Evolutionary conservation across 176 grass and related monocot species (phyloP), one percentile per base, ranked within the genome.

Genomic region (Alopecurus myosuroides): DNA sequence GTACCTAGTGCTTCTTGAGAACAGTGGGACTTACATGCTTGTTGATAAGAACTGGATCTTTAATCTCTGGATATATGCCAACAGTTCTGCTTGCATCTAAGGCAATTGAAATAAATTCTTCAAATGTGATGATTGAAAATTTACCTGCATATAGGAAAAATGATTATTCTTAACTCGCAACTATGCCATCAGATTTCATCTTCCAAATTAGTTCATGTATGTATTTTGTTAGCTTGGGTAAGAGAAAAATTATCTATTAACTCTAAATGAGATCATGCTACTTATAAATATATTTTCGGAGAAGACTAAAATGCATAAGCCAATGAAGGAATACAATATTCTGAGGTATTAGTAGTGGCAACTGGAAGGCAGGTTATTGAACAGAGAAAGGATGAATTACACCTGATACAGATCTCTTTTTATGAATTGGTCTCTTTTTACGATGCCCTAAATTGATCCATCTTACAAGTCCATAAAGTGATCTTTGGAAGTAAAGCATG

Each of bases 21-120:
- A 60, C 62, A 29, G 35, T 23, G 30, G 65, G 11, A 84, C 97
- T 89, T 85, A 98, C 97, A 81, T 90, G 93, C 81, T 98, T 92
- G 78, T 98, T 98, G 85, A 98, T 95, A 82, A 89, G 90, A 90
- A 98, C 89, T 80, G 96, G 96, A 90, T 95, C 87, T 81, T 98
- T 98, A 13, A 95, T 98, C 83, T 95, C 93, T 62, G 96, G 96
- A 65, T 98, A 95, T 90, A 95, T 98, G 46, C 96, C 96, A 23
- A 98, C 88, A 23, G 90, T 95, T 90, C 91, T 95, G 46, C 86
- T 86, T 5, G 97, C 97, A 87, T 91, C 88, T 76, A 94, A 74
- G 64, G 93, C 93, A 52, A 98, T 87, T 39, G 87, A 88, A 85
- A 98, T 98, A 73, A 88, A 98, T 84, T 98, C 97, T 82, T 98